phyloP scores from a whole-genome alignment of 139 green algal genomes.

The Chlorella sp. region DNA sequence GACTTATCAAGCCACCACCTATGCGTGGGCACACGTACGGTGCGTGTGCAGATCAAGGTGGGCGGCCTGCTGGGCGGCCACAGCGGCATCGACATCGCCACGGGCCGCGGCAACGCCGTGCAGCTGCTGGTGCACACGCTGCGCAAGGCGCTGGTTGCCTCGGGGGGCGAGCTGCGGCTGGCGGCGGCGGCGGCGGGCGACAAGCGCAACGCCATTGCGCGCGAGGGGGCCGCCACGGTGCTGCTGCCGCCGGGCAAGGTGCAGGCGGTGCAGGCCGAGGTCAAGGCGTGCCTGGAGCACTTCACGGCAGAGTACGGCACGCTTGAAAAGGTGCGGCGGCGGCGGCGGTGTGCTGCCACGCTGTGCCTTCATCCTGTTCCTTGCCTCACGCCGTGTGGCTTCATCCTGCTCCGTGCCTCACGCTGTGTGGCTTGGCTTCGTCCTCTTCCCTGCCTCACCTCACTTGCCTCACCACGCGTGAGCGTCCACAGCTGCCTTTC shows the following conservation, averaged over 20 bases:
- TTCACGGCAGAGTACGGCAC: conserved; percentile 49
- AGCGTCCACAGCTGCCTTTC: too few species aligned
- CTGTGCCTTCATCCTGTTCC: neutral
- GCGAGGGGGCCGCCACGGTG: conserved; percentile 38
- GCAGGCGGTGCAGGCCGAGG: conserved; percentile 3
- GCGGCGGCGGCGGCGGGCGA: conserved; percentile 44
- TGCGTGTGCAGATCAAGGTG: conserved; percentile 18
- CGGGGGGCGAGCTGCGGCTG: conserved; percentile 19
- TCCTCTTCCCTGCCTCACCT: too few species aligned
- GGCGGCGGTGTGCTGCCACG: neutral
- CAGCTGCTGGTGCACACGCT: conserved; percentile 22
- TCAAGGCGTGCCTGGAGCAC: conserved; percentile 2
- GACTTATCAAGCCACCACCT: too few species aligned
- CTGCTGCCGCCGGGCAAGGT: conserved; percentile 18
- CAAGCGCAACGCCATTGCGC: conserved; percentile 73
- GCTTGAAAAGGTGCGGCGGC: conserved; percentile 28
- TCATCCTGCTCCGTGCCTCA: neutral
- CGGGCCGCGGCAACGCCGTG: conserved; percentile 39
- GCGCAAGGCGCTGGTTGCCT: neutral
- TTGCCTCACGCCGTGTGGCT: neutral
- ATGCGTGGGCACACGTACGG: neutral
- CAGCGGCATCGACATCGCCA: conserved; percentile 39
- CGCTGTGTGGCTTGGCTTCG: too few species aligned
- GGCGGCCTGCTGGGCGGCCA: conserved; percentile 37
- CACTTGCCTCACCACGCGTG: too few species aligned